Conservation (phyloP, 371 early-diverging fungal genomes). For the Entomophthora muscae region DNA sequence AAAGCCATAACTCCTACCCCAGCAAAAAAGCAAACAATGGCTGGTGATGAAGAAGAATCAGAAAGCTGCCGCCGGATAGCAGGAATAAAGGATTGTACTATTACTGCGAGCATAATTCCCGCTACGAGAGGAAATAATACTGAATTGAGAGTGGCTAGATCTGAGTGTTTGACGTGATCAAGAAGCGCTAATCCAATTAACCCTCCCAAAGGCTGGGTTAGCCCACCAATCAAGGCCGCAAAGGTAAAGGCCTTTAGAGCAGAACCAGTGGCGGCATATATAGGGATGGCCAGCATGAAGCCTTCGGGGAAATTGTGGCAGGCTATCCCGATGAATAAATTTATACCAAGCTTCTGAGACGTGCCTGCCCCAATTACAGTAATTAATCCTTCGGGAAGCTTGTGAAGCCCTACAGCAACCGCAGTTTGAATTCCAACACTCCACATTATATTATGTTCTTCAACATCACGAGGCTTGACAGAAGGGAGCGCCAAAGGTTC, state of each 20-base stretch:
- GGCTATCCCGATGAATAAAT: conserved; percentile 50
- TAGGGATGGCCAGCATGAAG: conserved; percentile 50
- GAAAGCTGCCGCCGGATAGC: conserved; percentile 7
- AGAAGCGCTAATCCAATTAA: conserved; percentile 28
- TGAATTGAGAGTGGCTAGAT: conserved; percentile 23
- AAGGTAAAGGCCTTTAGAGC: conserved; percentile 35
- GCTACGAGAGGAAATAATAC: conserved; percentile 30
- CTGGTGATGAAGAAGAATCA: neutral
- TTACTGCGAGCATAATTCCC: conserved; percentile 52
- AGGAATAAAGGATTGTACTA: conserved; percentile 12
- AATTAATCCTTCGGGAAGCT: conserved; percentile 65
- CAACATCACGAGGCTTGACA: neutral
- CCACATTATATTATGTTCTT: conserved; percentile 4
- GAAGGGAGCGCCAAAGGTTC: neutral
- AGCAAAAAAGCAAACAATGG: neutral
- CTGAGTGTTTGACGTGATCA: conserved; percentile 15
- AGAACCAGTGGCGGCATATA: conserved; percentile 43
- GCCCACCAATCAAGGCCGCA: conserved; percentile 42
- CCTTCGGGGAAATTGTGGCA: conserved; percentile 74
- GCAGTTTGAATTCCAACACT: conserved; percentile 57
- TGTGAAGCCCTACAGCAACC: conserved; percentile 57
- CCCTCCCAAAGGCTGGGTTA: conserved; percentile 45
- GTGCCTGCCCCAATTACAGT: conserved; percentile 49
- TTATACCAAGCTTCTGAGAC: conserved; percentile 38
- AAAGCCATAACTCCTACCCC: neutral